phyloP scores from a whole-genome alignment of 495 filamentous ascomycete species.

The Aspergillus hancockii region DNA sequence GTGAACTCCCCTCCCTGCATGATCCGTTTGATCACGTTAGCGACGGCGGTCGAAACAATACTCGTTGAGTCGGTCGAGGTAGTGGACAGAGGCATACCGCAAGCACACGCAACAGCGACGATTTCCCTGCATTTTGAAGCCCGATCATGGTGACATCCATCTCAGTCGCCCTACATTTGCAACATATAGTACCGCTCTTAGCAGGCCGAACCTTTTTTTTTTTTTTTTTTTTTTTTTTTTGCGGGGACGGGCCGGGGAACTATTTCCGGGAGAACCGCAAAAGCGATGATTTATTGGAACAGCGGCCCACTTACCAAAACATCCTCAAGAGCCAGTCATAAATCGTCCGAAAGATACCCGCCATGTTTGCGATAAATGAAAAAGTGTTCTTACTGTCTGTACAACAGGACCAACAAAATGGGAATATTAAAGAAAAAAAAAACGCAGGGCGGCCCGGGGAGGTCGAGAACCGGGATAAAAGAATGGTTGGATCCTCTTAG shows the following conservation, averaged over 20 bases:
- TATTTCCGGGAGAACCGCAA: constrained; percentile 21
- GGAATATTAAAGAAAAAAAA: constrained; percentile 3
- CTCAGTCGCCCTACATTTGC: constrained; percentile 79
- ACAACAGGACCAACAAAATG: neutral
- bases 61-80: neutral
- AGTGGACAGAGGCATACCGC: constrained; percentile 66
- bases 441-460: constrained; percentile 1
- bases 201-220: constrained; percentile 23
- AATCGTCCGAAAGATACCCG: constrained; percentile 85
- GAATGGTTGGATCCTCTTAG: constrained; percentile 8
- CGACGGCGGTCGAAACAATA: constrained; percentile 10
- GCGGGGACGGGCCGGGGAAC: constrained; percentile 42
- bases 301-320: constrained; percentile 82
- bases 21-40: constrained; percentile 26
- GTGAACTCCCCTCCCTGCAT: constrained; percentile 95
- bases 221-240: constrained; percentile 27
- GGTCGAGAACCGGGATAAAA: constrained; percentile 1
- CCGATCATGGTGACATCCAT: constrained; percentile 99
- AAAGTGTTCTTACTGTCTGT: neutral
- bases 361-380: constrained; percentile 52
- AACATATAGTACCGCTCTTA: constrained; percentile 26
- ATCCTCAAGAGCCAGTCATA: constrained; percentile 98
- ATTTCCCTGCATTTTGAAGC: constrained; percentile 97
- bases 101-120: constrained; percentile 87
- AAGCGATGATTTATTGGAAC: constrained; percentile 25